Evolutionary conservation across 768 basidiomycete genomes (phyloP), one percentile per base, ranked within the genome.

Genomic region (Fomitopsis serialis): DNA sequence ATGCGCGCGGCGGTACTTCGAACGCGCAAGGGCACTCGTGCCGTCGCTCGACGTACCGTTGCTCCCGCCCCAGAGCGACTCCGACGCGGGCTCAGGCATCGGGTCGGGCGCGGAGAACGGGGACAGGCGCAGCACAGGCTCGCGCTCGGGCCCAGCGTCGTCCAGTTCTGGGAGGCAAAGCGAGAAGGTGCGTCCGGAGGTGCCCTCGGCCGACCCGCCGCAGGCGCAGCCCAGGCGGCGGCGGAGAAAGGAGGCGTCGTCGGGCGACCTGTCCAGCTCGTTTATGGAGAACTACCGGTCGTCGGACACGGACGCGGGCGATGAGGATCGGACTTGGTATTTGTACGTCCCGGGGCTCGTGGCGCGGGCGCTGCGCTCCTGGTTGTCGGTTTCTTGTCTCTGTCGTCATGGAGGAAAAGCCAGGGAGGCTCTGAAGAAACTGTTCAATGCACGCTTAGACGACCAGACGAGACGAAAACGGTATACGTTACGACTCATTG

Each of bases 361-460:
- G 89, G 89, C 9, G 89, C 89, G 23, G 89, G 89, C n/a, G 90
- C 89, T 21, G 89, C 89, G 42, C 63, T 92, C 52, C 74, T 90
- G 42, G 85, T 90, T 34, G 83, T 91, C 21, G 87, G 89, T 2
- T 85, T 85, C 6, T 68, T 92, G 58, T 87, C 88, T 56, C 80
- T 92, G 65, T 87, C 87, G 35, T 68, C 70, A 11, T 71, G 70
- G 70, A 60, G 68, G 52, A 70, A 65, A 58, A 67, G 62, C 23
- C 70, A 71, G 56, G 62, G 56, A 40, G 32, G 42, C 42, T 49
- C 48, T n/a, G n/a, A n/a, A 40, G 36, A 24, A 34, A 29, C 7
- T 19, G 21, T 29, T 6, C 8, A 29, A 25, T 32, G 32, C n/a
- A 17, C 32, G 25, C n/a, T 27, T 29, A 32, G 46, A n/a, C 29